Base-by-base conservation (phyloP, 306 rosid genomes). In the Benincasa hispida region DNA sequence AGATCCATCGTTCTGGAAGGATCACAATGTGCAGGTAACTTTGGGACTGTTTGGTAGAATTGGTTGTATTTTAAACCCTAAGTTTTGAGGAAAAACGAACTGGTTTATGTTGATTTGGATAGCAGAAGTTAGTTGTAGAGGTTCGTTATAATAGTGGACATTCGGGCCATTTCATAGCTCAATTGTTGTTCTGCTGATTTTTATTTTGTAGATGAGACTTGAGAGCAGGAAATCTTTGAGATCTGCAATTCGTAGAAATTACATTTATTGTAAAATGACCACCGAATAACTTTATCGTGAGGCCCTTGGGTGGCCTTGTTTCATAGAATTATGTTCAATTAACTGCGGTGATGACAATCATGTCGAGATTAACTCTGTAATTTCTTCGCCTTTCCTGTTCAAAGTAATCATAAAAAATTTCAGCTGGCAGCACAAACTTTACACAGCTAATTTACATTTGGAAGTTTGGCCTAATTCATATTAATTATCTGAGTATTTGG, bases 1-100 rank as follows among this genome's bases (percentile, higher is more conserved):
- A 39, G 99, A 94, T 55, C 98, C 99, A 18, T 86, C 97, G 34
- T 94, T 94, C 83, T 94, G 99, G 99, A 90, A 88, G 82, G 99
- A 94, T 74, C 96, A 92, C 81, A 94, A 92, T 76, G 99, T 94
- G 39, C 99, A 94, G 97, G 99, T 94, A 84, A 34, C 57, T 28
- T 1, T 8, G 14, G 54, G 25, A 6, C 41, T 75, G 9, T 58
- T 58, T 57, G 37, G 67, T 22, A 12, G 51, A 22, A 19, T 73
- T 18, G 25, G 77, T 18, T 73, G 9, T 17, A 11, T 50, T 25
- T 47, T 35, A 4, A 48, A 54, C 19, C 32, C 41, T 17, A 51
- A 39, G 22, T 22, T 27, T 73, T 65, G 50, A n/a, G 72, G 28
- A 10, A 8, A 63, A 18, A 35, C 2, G 1, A 18, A 34, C 72